Percentiles rank a stretch among this genome's conserved stretches.
phyloP scores from a whole-genome alignment of 768 basidiomycete genomes.

The Boletales sp. region DNA sequence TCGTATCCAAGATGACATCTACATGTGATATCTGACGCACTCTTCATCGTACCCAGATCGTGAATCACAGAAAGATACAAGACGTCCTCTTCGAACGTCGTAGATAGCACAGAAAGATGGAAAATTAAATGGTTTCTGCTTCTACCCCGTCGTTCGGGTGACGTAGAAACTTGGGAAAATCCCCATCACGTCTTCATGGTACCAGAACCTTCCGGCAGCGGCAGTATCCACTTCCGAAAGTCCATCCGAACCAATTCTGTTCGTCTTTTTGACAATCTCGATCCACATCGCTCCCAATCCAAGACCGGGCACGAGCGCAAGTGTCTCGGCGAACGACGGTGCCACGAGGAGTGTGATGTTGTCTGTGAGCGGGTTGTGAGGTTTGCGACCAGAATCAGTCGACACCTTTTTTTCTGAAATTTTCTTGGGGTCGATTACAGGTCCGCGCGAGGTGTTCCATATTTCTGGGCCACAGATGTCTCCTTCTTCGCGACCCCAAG shows the following conservation, averaged over 20 bases:
- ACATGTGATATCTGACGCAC: no score
- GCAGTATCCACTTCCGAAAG: constrained; percentile 4
- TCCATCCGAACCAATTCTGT: constrained; percentile 2
- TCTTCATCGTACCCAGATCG: no score
- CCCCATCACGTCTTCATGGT: constrained; percentile 52
- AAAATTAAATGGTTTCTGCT: no score
- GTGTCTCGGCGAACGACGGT: constrained; percentile 37
- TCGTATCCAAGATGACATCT: no score
- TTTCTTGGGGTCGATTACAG: constrained; percentile 25
- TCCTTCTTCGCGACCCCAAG: constrained; percentile 47
- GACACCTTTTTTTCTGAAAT: constrained; percentile 6
- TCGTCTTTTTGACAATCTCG: constrained; percentile 49
- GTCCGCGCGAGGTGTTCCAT: constrained; percentile 36
- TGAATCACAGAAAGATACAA: no score
- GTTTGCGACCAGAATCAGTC: constrained; percentile 13
- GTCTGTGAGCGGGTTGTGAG: constrained; percentile 53
- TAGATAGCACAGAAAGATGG: no score
- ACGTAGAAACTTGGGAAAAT: constrained; percentile 54
- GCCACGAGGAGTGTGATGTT: constrained; percentile 58
- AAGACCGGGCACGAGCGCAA: constrained; percentile 46
- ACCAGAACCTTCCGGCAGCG: constrained; percentile 43
- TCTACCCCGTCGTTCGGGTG: no score
- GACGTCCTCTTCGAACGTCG: no score
- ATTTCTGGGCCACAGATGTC: constrained; percentile 37
- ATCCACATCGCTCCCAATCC: constrained; percentile 67